Base-by-base conservation (phyloP, 352 stramenopile genomes). In the Elongisporangium prolatum region DNA sequence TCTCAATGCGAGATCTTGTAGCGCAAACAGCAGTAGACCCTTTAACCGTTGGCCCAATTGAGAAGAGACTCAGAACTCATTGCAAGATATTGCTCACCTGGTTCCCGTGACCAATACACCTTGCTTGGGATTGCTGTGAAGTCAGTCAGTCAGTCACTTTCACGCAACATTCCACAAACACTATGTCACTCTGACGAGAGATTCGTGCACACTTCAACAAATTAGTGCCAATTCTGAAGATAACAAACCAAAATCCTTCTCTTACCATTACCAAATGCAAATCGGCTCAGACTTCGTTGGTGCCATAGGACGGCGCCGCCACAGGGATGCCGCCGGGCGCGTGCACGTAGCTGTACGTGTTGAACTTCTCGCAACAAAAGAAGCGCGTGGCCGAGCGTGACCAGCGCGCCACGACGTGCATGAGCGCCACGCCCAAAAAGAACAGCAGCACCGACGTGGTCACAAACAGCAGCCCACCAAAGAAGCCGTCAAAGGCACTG, bases 301-400 rank as follows among this genome's bases (percentile, higher is more conserved):
- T 48, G 47, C 77, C 77, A 52, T 87, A 87, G 34, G 65, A 60
- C 13, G 69, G 49, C 14, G 58, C 16, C 16, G 63, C 54, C 16
- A 61, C 38, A 7, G 64, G 61, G 25, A 68, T 64, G 22, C 50
- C 50, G 25, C 62, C 50, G 11, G 58, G 50, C 54, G 25, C 52
- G 59, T 73, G 40, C 21, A 75, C 60, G 44, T 78, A 77, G 38
- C 72, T 64, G 60, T 86, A 78, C 17, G 71, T 74, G 13, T 66
- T 71, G 50, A 82, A 84, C 54, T 72, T 75, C 48, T 89, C 80
- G 54, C 77, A 88, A 68, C 77, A 88, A 60, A 89, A 89, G 64
- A 77, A 86, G 48, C 77, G 74, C 24, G 80, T 88, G 5, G 75
- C 72, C 28, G 63, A 54, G 34, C 66, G 68, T 25, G 75, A 85